Evolutionary conservation across 129 eudicot genomes (phyloP).

Genomic region (Flaveria robusta): DNA sequence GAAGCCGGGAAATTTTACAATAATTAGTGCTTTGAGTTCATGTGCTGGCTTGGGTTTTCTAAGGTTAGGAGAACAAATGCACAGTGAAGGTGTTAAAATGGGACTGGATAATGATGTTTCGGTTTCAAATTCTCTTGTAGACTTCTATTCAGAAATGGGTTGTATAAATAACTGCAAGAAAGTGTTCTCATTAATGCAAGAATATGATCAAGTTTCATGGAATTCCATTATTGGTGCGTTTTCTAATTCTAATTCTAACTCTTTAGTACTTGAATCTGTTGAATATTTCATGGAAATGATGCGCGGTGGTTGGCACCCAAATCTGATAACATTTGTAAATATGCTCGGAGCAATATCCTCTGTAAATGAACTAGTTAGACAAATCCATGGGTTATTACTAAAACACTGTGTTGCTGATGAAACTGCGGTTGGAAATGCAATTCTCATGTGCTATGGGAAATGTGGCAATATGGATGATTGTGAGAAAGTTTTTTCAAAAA

Average conservation of each 20-base stretch:
- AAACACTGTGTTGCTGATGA: slow-evolving; percentile 47
- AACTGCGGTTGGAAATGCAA: slow-evolving; percentile 57
- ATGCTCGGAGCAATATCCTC: slow-evolving; percentile 68
- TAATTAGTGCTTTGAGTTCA: slow-evolving; percentile 83
- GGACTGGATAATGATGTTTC: slow-evolving; percentile 86
- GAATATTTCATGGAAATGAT: slow-evolving; percentile 61
- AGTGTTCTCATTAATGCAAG: slow-evolving; percentile 62
- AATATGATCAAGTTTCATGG: slow-evolving; percentile 84
- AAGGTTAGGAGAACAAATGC: slow-evolving; percentile 69
- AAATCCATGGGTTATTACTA: slow-evolving; percentile 61
- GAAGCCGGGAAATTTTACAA: slow-evolving; percentile 57
- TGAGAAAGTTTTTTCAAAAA: slow-evolving; percentile 67
- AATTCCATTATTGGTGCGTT: slow-evolving; percentile 77
- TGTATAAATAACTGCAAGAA: slow-evolving; percentile 58
- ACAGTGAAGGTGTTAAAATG: slow-evolving; percentile 65
- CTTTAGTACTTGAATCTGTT: slow-evolving; percentile 46
- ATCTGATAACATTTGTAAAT: slow-evolving; percentile 66
- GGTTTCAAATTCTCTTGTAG: slow-evolving; percentile 79
- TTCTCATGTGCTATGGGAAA: slow-evolving; percentile 79
- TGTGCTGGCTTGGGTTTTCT: slow-evolving; percentile 71
- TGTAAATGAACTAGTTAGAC: slow-evolving; percentile 47
- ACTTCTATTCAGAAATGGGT: slow-evolving; percentile 64
- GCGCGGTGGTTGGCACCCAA: slow-evolving; percentile 63
- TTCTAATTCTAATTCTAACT: slow-evolving; percentile 50
- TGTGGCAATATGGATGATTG: slow-evolving; percentile 63